These are phyloP conservation scores for Xylogone sp. DNA, from an alignment of 2,329 filamentous ascomycete species.

Conservation along the genomic window DNA sequence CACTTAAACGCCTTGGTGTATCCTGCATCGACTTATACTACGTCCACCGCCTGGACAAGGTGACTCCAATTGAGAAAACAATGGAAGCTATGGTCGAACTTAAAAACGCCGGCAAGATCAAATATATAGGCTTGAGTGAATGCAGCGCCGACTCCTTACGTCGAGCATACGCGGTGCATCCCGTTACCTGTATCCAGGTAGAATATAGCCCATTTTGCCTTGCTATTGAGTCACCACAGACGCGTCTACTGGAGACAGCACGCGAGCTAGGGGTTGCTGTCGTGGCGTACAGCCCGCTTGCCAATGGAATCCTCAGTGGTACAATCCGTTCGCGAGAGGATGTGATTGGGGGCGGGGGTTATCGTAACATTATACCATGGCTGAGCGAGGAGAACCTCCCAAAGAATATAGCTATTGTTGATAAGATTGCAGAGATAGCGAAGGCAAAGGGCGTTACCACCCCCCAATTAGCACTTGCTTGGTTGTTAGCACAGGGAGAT, in stretches of 20 bases:
- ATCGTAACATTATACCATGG: conserved; percentile 32
- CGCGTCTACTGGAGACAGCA: conserved; percentile 35
- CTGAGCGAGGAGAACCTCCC: conserved; percentile 45
- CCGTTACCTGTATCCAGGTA: conserved; percentile 46
- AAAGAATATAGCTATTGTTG: conserved; percentile 45
- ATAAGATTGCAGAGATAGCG: conserved; percentile 38
- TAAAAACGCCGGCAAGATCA: conserved; percentile 41
- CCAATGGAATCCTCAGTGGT: conserved; percentile 44
- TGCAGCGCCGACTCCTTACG: conserved; percentile 41
- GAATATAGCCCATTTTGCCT: conserved; percentile 50
- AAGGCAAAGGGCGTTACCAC: conserved; percentile 41
- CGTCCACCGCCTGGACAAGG: conserved; percentile 32
- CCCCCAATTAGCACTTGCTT: conserved; percentile 52
- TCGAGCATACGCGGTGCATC: conserved; percentile 41
- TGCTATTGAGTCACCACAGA: conserved; percentile 35
- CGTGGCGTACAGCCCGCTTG: conserved; percentile 42
- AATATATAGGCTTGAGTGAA: conserved; percentile 45
- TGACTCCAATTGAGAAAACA: conserved; percentile 42
- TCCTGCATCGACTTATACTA: conserved; percentile 38
- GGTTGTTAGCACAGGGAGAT: conserved; percentile 46
- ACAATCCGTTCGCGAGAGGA: conserved; percentile 5
- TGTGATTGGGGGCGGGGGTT: conserved; percentile 20
- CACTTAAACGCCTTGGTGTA: conserved; percentile 34
- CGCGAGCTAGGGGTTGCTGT: conserved; percentile 38
- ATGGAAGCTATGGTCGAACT: conserved; percentile 43